Conservation (phyloP, 305 asterid genomes). For the Plantago coronopus region DNA sequence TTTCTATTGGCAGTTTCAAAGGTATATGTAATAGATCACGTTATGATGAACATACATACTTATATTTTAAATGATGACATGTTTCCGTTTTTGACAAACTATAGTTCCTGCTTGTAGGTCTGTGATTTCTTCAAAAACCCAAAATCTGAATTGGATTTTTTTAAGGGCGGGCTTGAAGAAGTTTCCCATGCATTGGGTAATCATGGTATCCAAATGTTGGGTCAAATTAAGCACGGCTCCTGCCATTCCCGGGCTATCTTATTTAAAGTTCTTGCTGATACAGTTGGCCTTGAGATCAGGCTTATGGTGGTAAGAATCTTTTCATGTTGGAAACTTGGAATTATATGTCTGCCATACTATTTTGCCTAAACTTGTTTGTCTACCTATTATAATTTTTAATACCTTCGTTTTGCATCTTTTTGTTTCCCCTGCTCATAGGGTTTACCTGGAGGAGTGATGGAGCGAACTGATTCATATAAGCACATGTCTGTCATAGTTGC, state of each 20-base stretch:
- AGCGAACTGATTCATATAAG: slow-evolving; percentile 57
- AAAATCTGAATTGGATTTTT: slow-evolving; percentile 47
- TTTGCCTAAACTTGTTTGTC: slow-evolving; percentile 10
- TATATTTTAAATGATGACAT: no score
- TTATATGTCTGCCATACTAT: slow-evolving; percentile 16
- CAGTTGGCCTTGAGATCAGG: slow-evolving; percentile 68
- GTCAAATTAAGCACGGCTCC: slow-evolving; percentile 74
- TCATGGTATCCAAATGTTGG: slow-evolving; percentile 80
- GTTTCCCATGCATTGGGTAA: slow-evolving; percentile 64
- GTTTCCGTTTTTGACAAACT: not conserved
- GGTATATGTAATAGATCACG: not conserved
- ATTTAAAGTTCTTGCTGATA: slow-evolving; percentile 90
- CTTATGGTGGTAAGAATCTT: slow-evolving; percentile 77
- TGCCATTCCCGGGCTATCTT: slow-evolving; percentile 83
- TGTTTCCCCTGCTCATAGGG: slow-evolving; percentile 43
- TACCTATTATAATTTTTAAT: slow-evolving; percentile 16
- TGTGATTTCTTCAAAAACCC: slow-evolving; percentile 72
- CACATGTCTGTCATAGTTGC: slow-evolving; percentile 65
- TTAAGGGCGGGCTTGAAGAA: slow-evolving; percentile 71
- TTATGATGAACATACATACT: not conserved
- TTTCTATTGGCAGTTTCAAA: slow-evolving; percentile 16
- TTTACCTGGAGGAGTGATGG: slow-evolving; percentile 61
- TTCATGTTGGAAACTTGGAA: slow-evolving; percentile 23
- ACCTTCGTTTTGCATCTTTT: slow-evolving; percentile 10
- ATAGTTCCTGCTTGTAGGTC: slow-evolving; percentile 36